A percentile compares a stretch with the other conserved stretches of the same genome.
These are phyloP conservation scores for Aspergillus sp. DNA, from an alignment of 2,329 filamentous ascomycete genomes.

Conservation along the genomic window DNA sequence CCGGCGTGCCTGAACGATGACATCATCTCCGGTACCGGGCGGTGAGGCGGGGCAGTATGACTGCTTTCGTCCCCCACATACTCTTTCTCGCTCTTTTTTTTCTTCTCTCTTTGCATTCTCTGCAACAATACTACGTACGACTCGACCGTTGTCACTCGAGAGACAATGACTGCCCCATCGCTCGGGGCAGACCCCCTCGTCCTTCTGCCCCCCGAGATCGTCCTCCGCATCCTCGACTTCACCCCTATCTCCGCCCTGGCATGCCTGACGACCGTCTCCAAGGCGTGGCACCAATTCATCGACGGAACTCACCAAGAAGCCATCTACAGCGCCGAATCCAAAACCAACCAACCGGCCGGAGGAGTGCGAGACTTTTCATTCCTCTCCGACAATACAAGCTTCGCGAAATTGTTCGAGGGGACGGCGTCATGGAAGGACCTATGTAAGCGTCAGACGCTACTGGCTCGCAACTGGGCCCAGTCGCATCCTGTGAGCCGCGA, in stretches of 20 bases:
- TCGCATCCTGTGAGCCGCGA: constrained; percentile 36
- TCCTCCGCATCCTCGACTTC: constrained; percentile 43
- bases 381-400: constrained; percentile 25
- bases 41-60: background rate
- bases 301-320: constrained; percentile 43
- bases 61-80: background rate
- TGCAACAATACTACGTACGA: background rate
- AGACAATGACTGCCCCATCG: background rate
- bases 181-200: constrained; percentile 26
- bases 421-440: constrained; percentile 45
- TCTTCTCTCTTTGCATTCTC: background rate
- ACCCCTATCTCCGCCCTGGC: constrained; percentile 35
- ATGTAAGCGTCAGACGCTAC: constrained; percentile 42
- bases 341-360: constrained; percentile 27
- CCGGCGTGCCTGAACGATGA: background rate
- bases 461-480: constrained; percentile 41
- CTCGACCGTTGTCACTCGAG: background rate
- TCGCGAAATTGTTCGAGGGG: constrained; percentile 35
- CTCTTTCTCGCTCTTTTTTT: background rate
- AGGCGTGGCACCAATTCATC: constrained; percentile 44
- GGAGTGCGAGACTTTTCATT: constrained; percentile 32
- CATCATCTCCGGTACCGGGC: background rate
- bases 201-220: constrained; percentile 40
- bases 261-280: constrained; percentile 33
- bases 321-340: constrained; percentile 42